Conservation (phyloP, 2,329 filamentous ascomycete genomes). For the Stylonectria norvegica region DNA sequence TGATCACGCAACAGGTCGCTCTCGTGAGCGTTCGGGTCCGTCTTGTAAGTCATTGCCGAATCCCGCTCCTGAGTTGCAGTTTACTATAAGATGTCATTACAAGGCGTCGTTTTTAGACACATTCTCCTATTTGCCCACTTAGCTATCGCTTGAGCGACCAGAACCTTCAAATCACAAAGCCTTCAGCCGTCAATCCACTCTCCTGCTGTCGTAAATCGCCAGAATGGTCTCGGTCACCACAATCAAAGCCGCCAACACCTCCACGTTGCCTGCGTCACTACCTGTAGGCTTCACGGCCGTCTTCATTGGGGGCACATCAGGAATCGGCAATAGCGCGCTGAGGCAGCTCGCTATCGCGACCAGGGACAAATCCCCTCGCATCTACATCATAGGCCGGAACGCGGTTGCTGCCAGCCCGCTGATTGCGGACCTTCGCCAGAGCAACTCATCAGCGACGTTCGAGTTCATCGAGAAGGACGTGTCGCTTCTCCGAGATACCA, state of each 20-base stretch:
- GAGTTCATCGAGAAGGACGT: slow-evolving; percentile 49
- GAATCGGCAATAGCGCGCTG: slow-evolving; percentile 48
- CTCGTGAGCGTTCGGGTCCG: too few relatives aligned
- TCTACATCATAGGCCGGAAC: slow-evolving; percentile 50
- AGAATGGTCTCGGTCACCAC: slow-evolving; percentile 11
- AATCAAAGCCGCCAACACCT: slow-evolving; percentile 11
- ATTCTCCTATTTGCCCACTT: too few relatives aligned
- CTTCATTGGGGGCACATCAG: slow-evolving; percentile 51
- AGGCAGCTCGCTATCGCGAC: slow-evolving; percentile 40
- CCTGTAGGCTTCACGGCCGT: slow-evolving; percentile 35
- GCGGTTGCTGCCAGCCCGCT: slow-evolving; percentile 34
- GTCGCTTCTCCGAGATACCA: slow-evolving; percentile 48
- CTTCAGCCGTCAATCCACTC: too few relatives aligned
- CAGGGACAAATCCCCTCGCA: slow-evolving; percentile 32
- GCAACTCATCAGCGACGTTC: slow-evolving; percentile 42
- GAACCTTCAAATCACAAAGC: too few relatives aligned
- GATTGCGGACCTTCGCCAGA: slow-evolving; percentile 37
- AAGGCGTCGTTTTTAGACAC: too few relatives aligned
- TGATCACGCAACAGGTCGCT: too few relatives aligned
- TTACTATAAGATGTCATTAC: too few relatives aligned
- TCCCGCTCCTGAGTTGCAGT: too few relatives aligned
- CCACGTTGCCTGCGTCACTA: slow-evolving; percentile 1
- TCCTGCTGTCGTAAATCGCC: too few relatives aligned
- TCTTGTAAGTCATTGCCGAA: too few relatives aligned
- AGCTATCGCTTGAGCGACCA: too few relatives aligned